A percentile compares a stretch with the other conserved stretches of the same genome.
Conservation (phyloP, 306 rosid genomes). For the Rosa rugosa region DNA sequence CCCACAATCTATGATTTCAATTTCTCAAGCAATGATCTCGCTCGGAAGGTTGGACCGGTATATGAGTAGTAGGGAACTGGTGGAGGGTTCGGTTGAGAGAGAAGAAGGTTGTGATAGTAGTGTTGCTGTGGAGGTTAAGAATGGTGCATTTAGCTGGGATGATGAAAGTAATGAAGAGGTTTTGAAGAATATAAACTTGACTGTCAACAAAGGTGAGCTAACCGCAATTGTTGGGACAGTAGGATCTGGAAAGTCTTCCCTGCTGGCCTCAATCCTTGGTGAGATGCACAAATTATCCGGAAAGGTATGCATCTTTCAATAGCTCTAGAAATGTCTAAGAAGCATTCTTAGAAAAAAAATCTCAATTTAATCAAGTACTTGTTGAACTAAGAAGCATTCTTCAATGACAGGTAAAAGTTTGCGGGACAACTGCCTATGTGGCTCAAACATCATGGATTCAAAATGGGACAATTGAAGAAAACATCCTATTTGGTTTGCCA, state of each 20-base stretch:
- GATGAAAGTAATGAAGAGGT: slow-evolving; percentile 56
- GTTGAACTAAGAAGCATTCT: slow-evolving; percentile 11
- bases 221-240: slow-evolving; percentile 91
- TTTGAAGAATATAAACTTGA: slow-evolving; percentile 63
- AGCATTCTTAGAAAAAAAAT: background rate
- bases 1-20: slow-evolving; percentile 87
- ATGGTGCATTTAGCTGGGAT: slow-evolving; percentile 84
- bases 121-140: slow-evolving; percentile 60
- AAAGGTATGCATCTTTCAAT: slow-evolving; percentile 50
- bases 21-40: slow-evolving; percentile 88
- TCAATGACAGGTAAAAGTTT: slow-evolving; percentile 66
- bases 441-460: slow-evolving; percentile 99
- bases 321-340: background rate
- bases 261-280: slow-evolving; percentile 84
- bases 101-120: slow-evolving; percentile 45
- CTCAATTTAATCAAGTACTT: background rate
- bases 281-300: slow-evolving; percentile 86
- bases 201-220: slow-evolving; percentile 65
- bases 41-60: slow-evolving; percentile 79
- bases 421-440: slow-evolving; percentile 85
- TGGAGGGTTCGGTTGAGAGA: slow-evolving; percentile 56
- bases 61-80: slow-evolving; percentile 73
- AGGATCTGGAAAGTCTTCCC: slow-evolving; percentile 93
- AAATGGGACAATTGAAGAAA: slow-evolving; percentile 89
- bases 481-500: slow-evolving; percentile 76